Evolutionary conservation across 2,329 filamentous ascomycete species (phyloP), one percentile per base, ranked within the genome.

Genomic region (Fusarium hainanense): DNA sequence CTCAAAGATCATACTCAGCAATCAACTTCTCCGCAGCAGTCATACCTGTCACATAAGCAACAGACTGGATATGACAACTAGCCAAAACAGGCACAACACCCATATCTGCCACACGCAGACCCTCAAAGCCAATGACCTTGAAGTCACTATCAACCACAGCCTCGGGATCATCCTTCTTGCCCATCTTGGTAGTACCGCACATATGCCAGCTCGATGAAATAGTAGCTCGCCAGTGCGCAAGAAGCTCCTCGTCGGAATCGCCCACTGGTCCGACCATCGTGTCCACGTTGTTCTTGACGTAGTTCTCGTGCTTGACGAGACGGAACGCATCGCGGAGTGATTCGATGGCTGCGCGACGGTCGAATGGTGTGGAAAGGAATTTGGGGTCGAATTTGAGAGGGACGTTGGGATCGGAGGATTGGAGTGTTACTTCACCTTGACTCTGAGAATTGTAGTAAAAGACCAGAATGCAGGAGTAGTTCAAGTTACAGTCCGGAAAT

Each of bases 181-280:
- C 88, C 87, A 90, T 90, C 74, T 84, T 85, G 9, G 81, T 82
- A 0, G 88, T 90, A 0, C 86, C 85, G 1, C 81, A 85, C 83
- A 84, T 88, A 74, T 86, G 87, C 84, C 82, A 89, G 58, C 79
- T 85, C 4, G 82, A 85, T 30, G 75, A 79, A 20, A 81, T 77
- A 25, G 76, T 83, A 28, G 82, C 75, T 54, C 76, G 78, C 82
- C 82, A 87, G 69, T 82, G 79, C 4, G 69, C 76, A 11, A 82
- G 74, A 14, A 90, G 78, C 60, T 89, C 86, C 52, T 87, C 86
- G 28, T 89, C 87, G 0, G 81, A 82, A 1, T 83, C 81, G 14
- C 82, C 82, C 16, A 79, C 71, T 0, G 87, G 85, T 3, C 76
- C 83, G 2, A 79, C 75, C 21, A 87, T 67, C 47, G 79, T 76